Evolutionary conservation across 225 moss, liverwort and hornwort genomes (phyloP).

Genomic region (Physcomitrellopsis africana): DNA sequence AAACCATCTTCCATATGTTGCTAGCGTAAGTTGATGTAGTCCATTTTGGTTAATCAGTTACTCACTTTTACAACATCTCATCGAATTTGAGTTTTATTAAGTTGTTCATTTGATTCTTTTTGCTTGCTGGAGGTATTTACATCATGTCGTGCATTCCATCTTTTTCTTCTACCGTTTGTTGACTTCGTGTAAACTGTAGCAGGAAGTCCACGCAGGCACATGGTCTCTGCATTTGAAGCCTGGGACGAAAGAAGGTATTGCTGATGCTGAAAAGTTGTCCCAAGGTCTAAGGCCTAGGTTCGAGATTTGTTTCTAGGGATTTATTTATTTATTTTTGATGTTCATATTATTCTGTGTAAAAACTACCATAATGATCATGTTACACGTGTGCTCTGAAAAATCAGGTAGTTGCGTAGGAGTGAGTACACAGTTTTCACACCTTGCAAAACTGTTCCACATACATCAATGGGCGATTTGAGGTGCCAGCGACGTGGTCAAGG

Average conservation of each 20-base stretch:
- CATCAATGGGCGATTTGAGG: slow-evolving; percentile 1
- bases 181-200: not conserved
- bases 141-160: not conserved
- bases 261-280: not conserved
- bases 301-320: not conserved
- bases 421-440: not conserved
- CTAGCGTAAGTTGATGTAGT: too few species aligned
- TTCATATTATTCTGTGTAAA: not conserved
- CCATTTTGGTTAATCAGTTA: too few species aligned
- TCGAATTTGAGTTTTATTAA: too few species aligned
- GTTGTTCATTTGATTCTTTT: too few species aligned
- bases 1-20: not conserved
- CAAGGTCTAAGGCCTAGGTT: not conserved
- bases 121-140: too few species aligned
- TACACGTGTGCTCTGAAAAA: not conserved
- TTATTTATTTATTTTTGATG: not conserved
- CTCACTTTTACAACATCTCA: too few species aligned
- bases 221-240: not conserved
- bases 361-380: not conserved
- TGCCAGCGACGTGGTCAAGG: slow-evolving; percentile 15
- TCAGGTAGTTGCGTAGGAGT: not conserved
- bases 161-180: not conserved
- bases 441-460: not conserved
- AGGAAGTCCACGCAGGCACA: not conserved
- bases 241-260: slow-evolving; percentile 8